These are phyloP conservation scores for Ustilago loliicola DNA, from an alignment of 1,284 basidiomycete genomes.

Conservation along the genomic window DNA sequence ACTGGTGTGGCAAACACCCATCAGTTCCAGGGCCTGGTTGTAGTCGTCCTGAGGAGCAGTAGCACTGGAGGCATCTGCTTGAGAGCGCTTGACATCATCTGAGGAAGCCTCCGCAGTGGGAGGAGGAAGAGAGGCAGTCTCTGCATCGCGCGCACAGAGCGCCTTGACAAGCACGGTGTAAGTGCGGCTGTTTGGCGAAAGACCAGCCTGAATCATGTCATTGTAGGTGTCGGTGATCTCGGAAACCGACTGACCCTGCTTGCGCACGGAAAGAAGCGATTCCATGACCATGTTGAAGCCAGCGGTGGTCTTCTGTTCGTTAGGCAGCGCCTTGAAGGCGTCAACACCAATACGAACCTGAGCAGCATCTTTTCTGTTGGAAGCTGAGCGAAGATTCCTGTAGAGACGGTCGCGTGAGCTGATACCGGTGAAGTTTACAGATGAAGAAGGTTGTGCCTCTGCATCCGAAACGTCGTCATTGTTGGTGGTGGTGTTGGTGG, in stretches of 20 bases:
- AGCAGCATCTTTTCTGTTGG: conserved; percentile 20
- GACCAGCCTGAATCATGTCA: conserved; percentile 78
- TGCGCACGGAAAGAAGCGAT: conserved; percentile 75
- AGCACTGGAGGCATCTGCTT: conserved; percentile 19
- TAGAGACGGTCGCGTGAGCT: conserved; percentile 34
- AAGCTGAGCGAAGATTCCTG: conserved; percentile 21
- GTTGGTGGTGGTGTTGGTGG: neutral
- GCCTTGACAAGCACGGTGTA: conserved; percentile 80
- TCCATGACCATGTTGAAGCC: conserved; percentile 80
- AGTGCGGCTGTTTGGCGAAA: conserved; percentile 79
- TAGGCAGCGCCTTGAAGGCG: conserved; percentile 60
- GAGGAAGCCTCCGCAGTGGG: neutral
- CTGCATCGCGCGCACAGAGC: conserved; percentile 80
- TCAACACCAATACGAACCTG: conserved; percentile 30
- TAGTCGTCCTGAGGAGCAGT: conserved; percentile 69
- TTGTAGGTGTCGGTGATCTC: conserved; percentile 81
- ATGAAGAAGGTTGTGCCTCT: conserved; percentile 2
- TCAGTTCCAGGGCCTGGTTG: conserved; percentile 75
- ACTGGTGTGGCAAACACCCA: conserved; percentile 71
- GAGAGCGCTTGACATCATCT: neutral
- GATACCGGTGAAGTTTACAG: neutral
- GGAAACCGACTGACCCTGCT: conserved; percentile 75
- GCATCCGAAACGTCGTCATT: neutral
- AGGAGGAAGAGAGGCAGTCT: conserved; percentile 69
- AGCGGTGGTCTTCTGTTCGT: conserved; percentile 40